phyloP scores from a whole-genome alignment of 2,329 filamentous ascomycete genomes.

The Aureobasidium sp. region DNA sequence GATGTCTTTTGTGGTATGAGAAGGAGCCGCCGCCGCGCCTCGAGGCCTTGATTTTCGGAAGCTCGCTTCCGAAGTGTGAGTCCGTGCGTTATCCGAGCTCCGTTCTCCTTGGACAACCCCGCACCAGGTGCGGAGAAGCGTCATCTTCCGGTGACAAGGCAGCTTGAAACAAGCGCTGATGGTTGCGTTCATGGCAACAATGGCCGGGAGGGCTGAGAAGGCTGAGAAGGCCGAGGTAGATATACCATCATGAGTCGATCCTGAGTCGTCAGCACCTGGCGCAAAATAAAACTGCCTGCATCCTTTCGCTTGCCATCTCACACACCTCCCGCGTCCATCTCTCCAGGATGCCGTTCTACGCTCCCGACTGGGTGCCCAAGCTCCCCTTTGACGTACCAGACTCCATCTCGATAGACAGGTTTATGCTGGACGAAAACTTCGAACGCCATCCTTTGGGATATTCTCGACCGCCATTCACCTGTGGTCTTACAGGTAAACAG shows the following conservation, averaged over 20 bases:
- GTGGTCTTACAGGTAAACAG: constrained; percentile 61
- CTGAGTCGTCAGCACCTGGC: not conserved
- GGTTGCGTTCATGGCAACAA: not conserved
- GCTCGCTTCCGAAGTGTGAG: not conserved
- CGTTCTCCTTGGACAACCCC: not conserved
- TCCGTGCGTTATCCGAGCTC: not conserved
- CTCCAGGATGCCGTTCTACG: constrained; percentile 42
- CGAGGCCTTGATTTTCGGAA: not conserved
- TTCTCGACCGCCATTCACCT: constrained; percentile 65
- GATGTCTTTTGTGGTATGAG: not conserved
- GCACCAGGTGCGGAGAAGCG: constrained; percentile 1
- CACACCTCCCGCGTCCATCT: not conserved
- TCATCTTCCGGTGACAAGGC: not conserved
- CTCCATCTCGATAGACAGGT: constrained; percentile 63
- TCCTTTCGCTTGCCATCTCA: not conserved
- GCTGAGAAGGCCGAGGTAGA: constrained; percentile 6
- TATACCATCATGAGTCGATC: not conserved
- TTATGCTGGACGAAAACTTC: constrained; percentile 64
- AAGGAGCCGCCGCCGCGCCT: not conserved
- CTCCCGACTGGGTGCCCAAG: constrained; percentile 53
- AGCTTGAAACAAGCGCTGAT: not conserved
- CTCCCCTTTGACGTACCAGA: constrained; percentile 62
- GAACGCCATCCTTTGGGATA: constrained; percentile 55
- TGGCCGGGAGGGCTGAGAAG: not conserved
- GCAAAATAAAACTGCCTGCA: not conserved